A percentile compares a stretch with the other conserved stretches of the same genome.
Evolutionary conservation across 2,329 filamentous ascomycete species (phyloP).

Genomic region (Colletotrichum abscissum): DNA sequence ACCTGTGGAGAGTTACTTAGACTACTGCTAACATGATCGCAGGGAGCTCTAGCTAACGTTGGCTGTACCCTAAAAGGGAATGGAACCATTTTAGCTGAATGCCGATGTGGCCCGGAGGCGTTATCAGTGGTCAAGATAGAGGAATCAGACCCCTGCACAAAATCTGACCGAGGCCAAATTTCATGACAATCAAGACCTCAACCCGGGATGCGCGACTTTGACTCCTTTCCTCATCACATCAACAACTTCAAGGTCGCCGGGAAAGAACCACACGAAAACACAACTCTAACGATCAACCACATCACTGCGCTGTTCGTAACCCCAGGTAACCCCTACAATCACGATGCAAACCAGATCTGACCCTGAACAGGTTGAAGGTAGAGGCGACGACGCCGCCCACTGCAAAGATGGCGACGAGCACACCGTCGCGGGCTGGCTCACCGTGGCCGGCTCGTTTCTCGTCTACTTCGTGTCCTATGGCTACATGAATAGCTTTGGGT

Average conservation of each 20-base stretch:
- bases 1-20: background rate
- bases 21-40: background rate
- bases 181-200: background rate
- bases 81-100: background rate
- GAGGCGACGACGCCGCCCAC: background rate
- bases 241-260: background rate
- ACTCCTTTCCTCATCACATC: background rate
- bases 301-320: background rate
- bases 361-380: background rate
- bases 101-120: background rate
- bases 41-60: background rate
- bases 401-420: slow-evolving; percentile 3
- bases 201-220: background rate
- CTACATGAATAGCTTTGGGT: slow-evolving; percentile 55
- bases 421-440: slow-evolving; percentile 21
- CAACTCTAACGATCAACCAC: background rate
- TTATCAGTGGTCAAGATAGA: background rate
- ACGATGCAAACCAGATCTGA: slow-evolving; percentile 2
- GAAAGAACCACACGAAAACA: background rate
- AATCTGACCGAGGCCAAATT: background rate
- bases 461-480: slow-evolving; percentile 38
- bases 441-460: slow-evolving; percentile 28
- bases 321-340: background rate
- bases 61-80: background rate
- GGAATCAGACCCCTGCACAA: background rate